phyloP scores from a whole-genome alignment of 2,329 filamentous ascomycete species.

The Phaeosphaeria sp. region DNA sequence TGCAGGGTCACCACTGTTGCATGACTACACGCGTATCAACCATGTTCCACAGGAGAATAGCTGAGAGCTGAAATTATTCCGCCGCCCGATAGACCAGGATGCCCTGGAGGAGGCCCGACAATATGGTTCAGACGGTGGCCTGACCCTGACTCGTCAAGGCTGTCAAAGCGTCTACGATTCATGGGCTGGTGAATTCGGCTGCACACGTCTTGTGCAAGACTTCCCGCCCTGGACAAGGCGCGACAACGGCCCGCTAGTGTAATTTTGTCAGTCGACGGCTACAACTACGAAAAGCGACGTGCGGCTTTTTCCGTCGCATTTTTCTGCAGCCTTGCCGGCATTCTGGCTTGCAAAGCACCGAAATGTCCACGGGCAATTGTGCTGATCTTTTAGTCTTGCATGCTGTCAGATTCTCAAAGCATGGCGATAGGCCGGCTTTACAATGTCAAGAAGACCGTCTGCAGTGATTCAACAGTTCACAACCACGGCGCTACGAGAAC shows the following conservation, averaged over 20 bases:
- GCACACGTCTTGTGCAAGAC: constrained; percentile 19
- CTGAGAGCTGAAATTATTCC: constrained; percentile 12
- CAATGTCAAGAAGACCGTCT: not conserved
- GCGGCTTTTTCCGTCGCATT: constrained; percentile 12
- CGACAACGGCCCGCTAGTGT: constrained; percentile 33
- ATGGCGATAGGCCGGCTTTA: not conserved
- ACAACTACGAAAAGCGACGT: constrained; percentile 7
- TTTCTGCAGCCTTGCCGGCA: constrained; percentile 14
- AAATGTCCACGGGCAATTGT: not conserved
- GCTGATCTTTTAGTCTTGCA: not conserved
- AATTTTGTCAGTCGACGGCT: constrained; percentile 15
- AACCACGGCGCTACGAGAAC: too few species aligned
- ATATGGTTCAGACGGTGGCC: constrained; percentile 15
- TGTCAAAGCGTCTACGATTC: constrained; percentile 8
- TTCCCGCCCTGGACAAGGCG: constrained; percentile 24
- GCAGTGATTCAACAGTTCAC: too few species aligned
- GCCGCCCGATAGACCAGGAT: constrained; percentile 16
- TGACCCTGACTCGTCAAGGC: constrained; percentile 12
- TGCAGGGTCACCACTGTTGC: constrained; percentile 7
- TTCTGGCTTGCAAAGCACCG: not conserved
- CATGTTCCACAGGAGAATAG: constrained; percentile 10
- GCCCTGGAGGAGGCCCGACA: constrained; percentile 10
- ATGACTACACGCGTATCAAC: constrained; percentile 9
- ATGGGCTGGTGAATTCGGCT: constrained; percentile 11
- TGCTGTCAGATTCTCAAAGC: not conserved